Evolutionary conservation across 805 yeast species (phyloP), one percentile per base, ranked within the genome.

Genomic region (Zygoascus ofunaensis): DNA sequence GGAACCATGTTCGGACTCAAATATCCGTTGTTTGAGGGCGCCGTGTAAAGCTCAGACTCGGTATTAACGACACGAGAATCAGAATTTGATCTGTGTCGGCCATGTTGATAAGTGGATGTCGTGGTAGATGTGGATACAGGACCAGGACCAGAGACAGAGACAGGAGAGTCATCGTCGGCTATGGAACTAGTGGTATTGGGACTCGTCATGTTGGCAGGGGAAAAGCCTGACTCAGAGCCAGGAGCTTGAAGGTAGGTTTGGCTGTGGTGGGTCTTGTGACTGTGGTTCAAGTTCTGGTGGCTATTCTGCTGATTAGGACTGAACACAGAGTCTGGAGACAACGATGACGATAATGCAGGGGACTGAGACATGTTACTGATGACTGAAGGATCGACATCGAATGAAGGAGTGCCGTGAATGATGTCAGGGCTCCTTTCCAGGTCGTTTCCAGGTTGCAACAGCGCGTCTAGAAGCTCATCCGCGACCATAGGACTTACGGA

Each of bases 51-150:
- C n/a, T n/a, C n/a, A 5, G 32, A 24, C 10, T 21, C 22, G 2
- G 32, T 5, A 8, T 30, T 17, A 14, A 22, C 18, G 20, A 45
- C 24, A 36, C 34, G 45, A 14, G 50, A 44, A 39, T 44, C 45
- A 4, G 50, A 44, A 21, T 42, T 45, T 5, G 48, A 44, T 33
- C 50, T 41, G 38, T 35, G 36, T 23, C 45, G 37, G 22, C 33
- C 33, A 4, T 15, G 24, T n/a, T 19, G 21, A 5, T 39, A 35
- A 19, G 40, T 22, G 12, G 34, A 30, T 5, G 32, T 18, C 18
- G 42, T 5, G 5, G 37, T n/a, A n/a, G 10, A 17, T 15, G n/a
- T 19, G n/a, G 15, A 10, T 3, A 24, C 41, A 17, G 14, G 15
- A 3, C 10, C 41, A 30, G 42, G 42, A 19, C 22, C 35, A 8